Conservation (phyloP, 768 basidiomycete species). For the Epithele typhae region DNA sequence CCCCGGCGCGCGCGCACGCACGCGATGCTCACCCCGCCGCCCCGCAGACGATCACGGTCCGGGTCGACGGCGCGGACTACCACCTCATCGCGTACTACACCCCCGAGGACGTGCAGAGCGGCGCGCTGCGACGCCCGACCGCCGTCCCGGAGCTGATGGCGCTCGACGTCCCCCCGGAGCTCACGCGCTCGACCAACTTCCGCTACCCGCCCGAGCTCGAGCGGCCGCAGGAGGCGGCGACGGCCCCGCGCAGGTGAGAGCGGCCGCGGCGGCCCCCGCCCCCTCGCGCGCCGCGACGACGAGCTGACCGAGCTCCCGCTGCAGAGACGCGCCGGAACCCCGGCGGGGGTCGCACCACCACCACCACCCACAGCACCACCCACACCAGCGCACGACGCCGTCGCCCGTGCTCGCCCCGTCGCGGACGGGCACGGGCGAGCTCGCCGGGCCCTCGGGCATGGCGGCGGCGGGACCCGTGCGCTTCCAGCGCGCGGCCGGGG, state of each 20-base stretch:
- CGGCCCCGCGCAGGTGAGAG: conserved; percentile 61
- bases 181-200: conserved; percentile 78
- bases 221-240: conserved; percentile 54
- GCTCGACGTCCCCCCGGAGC: conserved; percentile 69
- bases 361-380: too few species aligned
- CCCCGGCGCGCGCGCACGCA: background rate
- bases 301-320: too few species aligned
- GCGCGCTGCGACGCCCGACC: conserved; percentile 66
- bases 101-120: conserved; percentile 69
- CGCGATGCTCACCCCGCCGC: background rate
- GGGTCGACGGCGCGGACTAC: conserved; percentile 72
- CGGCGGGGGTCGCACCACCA: too few species aligned
- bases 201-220: conserved; percentile 80
- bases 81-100: conserved; percentile 85
- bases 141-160: conserved; percentile 66
- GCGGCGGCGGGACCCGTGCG: conserved; percentile 14
- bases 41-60: conserved; percentile 77
- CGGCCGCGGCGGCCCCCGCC: conserved; percentile 1
- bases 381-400: too few species aligned
- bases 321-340: too few species aligned
- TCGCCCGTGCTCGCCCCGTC: too few species aligned
- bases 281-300: too few species aligned
- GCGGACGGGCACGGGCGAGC: too few species aligned
- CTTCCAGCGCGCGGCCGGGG: too few species aligned
- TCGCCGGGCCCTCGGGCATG: conserved; percentile 20